Percentiles rank a stretch among this genome's conserved stretches.
These are phyloP conservation scores for Agrocybe pediades DNA, from an alignment of 768 basidiomycete genomes.

Conservation along the genomic window DNA sequence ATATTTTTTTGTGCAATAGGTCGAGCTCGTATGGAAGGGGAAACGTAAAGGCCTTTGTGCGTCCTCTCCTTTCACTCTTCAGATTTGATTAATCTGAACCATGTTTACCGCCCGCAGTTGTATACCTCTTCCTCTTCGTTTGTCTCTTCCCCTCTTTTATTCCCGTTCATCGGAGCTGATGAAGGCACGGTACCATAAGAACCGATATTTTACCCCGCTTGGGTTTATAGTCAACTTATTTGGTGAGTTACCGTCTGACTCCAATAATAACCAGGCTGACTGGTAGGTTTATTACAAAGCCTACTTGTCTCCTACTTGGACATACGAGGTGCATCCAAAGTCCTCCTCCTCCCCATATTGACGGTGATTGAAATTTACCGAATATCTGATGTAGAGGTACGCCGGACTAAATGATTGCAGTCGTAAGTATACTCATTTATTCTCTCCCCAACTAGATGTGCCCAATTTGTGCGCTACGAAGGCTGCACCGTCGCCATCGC, in stretches of 20 bases:
- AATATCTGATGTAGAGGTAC: not conserved
- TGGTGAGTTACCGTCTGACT: slow-evolving; percentile 26
- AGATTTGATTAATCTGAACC: not conserved
- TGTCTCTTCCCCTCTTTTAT: slow-evolving; percentile 8
- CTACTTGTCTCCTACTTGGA: slow-evolving; percentile 44
- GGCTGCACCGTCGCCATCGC: slow-evolving; percentile 56
- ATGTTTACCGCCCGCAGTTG: slow-evolving; percentile 27
- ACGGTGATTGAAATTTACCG: not conserved
- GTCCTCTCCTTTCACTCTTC: slow-evolving; percentile 16
- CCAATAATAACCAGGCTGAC: not conserved
- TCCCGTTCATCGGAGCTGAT: not conserved
- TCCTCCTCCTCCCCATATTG: not conserved
- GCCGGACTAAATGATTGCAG: not conserved
- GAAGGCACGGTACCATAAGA: slow-evolving; percentile 34
- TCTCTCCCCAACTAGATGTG: slow-evolving; percentile 46
- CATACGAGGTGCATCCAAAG: slow-evolving; percentile 31
- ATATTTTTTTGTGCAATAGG: slow-evolving; percentile 22
- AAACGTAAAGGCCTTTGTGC: slow-evolving; percentile 44
- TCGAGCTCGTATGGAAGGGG: slow-evolving; percentile 56
- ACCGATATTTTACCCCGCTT: slow-evolving; percentile 64
- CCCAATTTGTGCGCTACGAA: slow-evolving; percentile 51
- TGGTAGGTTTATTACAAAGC: slow-evolving; percentile 24
- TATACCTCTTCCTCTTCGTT: slow-evolving; percentile 46
- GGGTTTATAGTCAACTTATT: slow-evolving; percentile 62
- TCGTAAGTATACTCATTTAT: not conserved